phyloP scores from a whole-genome alignment of 768 basidiomycete genomes.

The Boletellus sp. region DNA sequence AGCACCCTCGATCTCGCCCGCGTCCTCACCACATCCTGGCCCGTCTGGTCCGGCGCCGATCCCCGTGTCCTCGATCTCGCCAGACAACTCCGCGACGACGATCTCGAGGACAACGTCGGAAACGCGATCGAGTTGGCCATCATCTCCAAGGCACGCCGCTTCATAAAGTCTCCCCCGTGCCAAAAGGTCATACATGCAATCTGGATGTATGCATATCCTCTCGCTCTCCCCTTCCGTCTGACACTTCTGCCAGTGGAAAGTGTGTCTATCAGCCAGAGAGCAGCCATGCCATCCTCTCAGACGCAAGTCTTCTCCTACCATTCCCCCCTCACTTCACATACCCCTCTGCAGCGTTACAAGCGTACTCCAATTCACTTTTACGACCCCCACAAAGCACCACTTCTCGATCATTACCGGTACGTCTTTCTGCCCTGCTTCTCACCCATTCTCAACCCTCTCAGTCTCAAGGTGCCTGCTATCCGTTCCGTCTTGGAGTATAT shows the following conservation, averaged over 20 bases:
- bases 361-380: conserved; percentile 89
- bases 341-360: conserved; percentile 76
- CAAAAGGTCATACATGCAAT: conserved; percentile 87
- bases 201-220: conserved; percentile 54
- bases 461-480: conserved; percentile 89
- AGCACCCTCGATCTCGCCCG: conserved; percentile 65
- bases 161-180: conserved; percentile 85
- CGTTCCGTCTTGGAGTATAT: conserved; percentile 86
- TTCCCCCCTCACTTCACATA: neutral
- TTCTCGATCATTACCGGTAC: conserved; percentile 94
- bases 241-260: conserved; percentile 56
- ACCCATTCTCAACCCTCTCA: conserved; percentile 24
- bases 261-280: conserved; percentile 91
- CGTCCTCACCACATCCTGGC: conserved; percentile 77
- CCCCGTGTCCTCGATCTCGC: conserved; percentile 53
- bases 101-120: conserved; percentile 75
- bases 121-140: conserved; percentile 95
- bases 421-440: conserved; percentile 12
- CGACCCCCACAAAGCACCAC: conserved; percentile 87
- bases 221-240: conserved; percentile 2
- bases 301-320: conserved; percentile 46
- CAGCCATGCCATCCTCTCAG: conserved; percentile 84
- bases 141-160: conserved; percentile 77
- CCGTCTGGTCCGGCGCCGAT: conserved; percentile 74
- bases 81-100: conserved; percentile 62